These are phyloP conservation scores for Pichia sp. DNA, from an alignment of 1,139 yeast genomes.

Conservation along the genomic window DNA sequence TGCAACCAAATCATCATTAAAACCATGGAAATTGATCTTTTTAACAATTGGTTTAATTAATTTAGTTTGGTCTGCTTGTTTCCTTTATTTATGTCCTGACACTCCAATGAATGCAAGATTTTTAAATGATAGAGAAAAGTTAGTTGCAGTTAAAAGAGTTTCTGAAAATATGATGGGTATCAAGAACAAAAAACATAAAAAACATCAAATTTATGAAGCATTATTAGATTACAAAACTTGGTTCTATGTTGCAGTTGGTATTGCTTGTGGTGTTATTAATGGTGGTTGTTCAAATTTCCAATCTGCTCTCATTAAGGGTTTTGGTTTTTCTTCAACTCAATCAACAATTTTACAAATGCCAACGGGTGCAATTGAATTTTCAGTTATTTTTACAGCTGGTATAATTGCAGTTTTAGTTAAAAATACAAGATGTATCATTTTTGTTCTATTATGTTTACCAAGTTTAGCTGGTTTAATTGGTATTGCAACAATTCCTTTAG, in stretches of 20 bases:
- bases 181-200: constrained; percentile 28
- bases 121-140: constrained; percentile 32
- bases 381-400: constrained; percentile 27
- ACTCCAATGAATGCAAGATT: constrained; percentile 48
- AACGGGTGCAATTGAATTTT: constrained; percentile 20
- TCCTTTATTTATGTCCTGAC: constrained; percentile 46
- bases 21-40: constrained; percentile 45
- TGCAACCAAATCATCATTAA: constrained; percentile 20
- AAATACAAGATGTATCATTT: constrained; percentile 15
- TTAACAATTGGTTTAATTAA: constrained; percentile 46
- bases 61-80: constrained; percentile 42
- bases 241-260: constrained; percentile 21
- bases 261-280: constrained; percentile 34
- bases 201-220: constrained; percentile 23
- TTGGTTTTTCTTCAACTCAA: constrained; percentile 39
- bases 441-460: constrained; percentile 3
- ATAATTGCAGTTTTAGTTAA: constrained; percentile 34
- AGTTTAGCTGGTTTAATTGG: constrained; percentile 19
- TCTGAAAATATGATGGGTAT: constrained; percentile 36
- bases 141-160: constrained; percentile 31
- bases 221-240: constrained; percentile 25
- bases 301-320: constrained; percentile 34
- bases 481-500: constrained; percentile 9
- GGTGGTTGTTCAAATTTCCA: constrained; percentile 34
- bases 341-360: constrained; percentile 44